Evolutionary conservation across 139 green algal species (phyloP).

Genomic region (Chlamydomonas applanata): DNA sequence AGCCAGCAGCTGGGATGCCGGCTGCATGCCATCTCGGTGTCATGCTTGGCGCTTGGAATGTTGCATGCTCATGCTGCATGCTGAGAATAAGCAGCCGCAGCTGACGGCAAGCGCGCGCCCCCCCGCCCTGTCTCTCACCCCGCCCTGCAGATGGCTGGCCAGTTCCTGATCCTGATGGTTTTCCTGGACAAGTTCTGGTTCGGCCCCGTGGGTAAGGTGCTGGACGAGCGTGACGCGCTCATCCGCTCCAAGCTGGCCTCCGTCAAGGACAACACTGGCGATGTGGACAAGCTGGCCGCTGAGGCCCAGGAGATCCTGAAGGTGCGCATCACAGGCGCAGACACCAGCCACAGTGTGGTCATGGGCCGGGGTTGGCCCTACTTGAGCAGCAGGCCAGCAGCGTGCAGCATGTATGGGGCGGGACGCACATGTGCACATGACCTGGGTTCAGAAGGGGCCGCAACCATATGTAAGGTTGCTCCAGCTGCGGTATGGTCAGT

Average conservation of each 20-base stretch:
- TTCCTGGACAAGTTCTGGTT: conserved; percentile 95
- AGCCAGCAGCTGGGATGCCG: too few species aligned
- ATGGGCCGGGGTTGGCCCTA: too few species aligned
- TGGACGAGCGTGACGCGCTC: conserved; percentile 80
- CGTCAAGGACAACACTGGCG: conserved; percentile 70
- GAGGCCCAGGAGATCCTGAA: conserved; percentile 63
- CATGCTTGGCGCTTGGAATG: not conserved
- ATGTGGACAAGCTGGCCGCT: conserved; percentile 34
- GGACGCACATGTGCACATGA: too few species aligned
- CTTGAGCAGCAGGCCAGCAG: too few species aligned
- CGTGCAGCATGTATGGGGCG: too few species aligned
- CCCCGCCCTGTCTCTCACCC: conserved; percentile 7
- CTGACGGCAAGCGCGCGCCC: not conserved
- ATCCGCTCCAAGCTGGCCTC: conserved; percentile 74
- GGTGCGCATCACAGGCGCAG: too few species aligned
- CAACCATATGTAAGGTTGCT: too few species aligned
- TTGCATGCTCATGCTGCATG: not conserved
- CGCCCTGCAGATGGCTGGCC: conserved; percentile 65
- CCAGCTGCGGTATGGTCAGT: too few species aligned
- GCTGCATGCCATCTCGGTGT: too few species aligned
- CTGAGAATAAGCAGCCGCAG: not conserved
- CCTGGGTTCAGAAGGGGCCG: too few species aligned
- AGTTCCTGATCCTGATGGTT: conserved; percentile 91
- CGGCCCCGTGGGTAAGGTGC: conserved; percentile 76
- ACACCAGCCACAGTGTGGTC: too few species aligned